Conservation (phyloP, 2,329 filamentous ascomycete species). For the Juglanconis oblonga region DNA sequence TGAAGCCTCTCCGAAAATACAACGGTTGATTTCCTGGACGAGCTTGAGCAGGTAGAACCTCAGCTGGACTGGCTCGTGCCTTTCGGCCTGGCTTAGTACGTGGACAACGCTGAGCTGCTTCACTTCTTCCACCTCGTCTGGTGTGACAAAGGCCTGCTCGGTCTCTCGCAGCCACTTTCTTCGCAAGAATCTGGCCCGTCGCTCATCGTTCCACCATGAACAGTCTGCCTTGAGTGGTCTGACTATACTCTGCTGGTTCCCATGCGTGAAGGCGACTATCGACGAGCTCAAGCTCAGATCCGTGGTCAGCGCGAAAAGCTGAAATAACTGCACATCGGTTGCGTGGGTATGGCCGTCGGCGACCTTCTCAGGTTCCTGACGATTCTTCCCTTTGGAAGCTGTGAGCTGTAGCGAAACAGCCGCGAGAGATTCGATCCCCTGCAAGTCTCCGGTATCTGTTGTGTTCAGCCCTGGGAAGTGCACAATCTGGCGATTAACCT, state of each 20-base stretch:
- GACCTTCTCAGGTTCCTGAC: not conserved
- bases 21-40: slow-evolving; percentile 10
- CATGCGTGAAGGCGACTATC: slow-evolving; percentile 2
- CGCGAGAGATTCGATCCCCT: slow-evolving; percentile 8
- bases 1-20: not conserved
- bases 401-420: slow-evolving; percentile 9
- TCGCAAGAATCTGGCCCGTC: slow-evolving; percentile 2
- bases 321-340: slow-evolving; percentile 41
- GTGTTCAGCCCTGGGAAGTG: not conserved
- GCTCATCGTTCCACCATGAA: slow-evolving; percentile 23
- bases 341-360: slow-evolving; percentile 27
- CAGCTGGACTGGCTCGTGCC: not conserved
- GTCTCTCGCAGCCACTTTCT: slow-evolving; percentile 7
- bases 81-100: not conserved
- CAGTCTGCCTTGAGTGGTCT: not conserved
- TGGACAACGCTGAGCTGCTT: not conserved
- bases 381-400: not conserved
- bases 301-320: slow-evolving; percentile 40
- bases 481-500: slow-evolving; percentile 35
- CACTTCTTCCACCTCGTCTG: slow-evolving; percentile 1
- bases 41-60: slow-evolving; percentile 5
- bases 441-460: not conserved
- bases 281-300: slow-evolving; percentile 43
- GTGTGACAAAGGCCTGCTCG: slow-evolving; percentile 8
- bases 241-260: not conserved